Percentiles rank a stretch among this genome's conserved stretches.
Evolutionary conservation across 176 grass and related monocot genomes (phyloP).

Genomic region (Panicum miliaceum): DNA sequence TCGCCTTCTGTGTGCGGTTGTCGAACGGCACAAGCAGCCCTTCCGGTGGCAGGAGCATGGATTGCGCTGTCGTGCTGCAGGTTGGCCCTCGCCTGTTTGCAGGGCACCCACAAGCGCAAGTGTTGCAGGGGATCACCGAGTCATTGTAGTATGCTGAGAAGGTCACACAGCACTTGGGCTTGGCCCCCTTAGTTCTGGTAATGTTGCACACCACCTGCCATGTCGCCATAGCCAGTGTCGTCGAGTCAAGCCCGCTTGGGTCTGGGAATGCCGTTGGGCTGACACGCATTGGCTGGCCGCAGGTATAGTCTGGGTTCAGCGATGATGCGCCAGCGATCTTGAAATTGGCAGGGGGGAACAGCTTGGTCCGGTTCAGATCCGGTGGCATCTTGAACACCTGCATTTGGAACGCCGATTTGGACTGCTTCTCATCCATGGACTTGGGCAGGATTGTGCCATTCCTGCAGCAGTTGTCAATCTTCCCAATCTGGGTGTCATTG

Average conservation of each 20-base stretch:
- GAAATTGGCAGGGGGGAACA: constrained; percentile 72
- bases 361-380: constrained; percentile 72
- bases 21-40: constrained; percentile 84
- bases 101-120: constrained; percentile 81
- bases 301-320: constrained; percentile 78
- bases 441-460: constrained; percentile 92
- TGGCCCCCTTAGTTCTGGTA: constrained; percentile 48
- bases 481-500: constrained; percentile 76
- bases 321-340: constrained; percentile 68
- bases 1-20: constrained; percentile 70
- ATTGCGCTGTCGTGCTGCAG: constrained; percentile 72
- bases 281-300: constrained; percentile 62
- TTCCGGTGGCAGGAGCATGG: constrained; percentile 77
- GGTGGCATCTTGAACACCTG: constrained; percentile 97
- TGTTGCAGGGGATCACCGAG: constrained; percentile 88
- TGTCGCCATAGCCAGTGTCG: constrained; percentile 52
- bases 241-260: constrained; percentile 70
- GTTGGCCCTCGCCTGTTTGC: constrained; percentile 51
- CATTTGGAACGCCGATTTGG: constrained; percentile 89
- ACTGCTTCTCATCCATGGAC: constrained; percentile 81
- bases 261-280: constrained; percentile 71
- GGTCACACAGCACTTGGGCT: constrained; percentile 92
- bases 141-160: constrained; percentile 93
- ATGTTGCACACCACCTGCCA: constrained; percentile 93
- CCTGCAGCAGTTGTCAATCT: constrained; percentile 75